These are phyloP conservation scores for Yamagishiella unicocca DNA, from an alignment of 139 green algal species.

Conservation along the genomic window DNA sequence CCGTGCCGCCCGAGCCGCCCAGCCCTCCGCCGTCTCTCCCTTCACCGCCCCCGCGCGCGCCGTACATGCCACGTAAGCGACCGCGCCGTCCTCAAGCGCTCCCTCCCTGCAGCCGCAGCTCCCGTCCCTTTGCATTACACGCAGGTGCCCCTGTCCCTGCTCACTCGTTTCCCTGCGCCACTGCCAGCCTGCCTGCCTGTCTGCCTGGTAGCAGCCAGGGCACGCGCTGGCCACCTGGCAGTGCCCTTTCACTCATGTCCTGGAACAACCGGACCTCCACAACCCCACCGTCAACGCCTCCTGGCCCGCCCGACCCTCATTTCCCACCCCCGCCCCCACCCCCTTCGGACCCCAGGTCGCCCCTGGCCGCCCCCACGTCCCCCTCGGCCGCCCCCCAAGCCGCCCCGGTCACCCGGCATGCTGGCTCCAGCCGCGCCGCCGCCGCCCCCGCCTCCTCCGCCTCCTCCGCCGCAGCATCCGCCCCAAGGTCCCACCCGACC, in stretches of 20 bases:
- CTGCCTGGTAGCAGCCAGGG: no score
- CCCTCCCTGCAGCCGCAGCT: no score
- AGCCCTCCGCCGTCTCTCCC: background rate
- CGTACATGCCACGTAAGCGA: conserved; percentile 34
- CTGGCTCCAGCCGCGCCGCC: background rate
- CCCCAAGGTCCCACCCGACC: background rate
- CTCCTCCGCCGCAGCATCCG: conserved; percentile 14
- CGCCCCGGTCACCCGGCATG: background rate
- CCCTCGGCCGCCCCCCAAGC: background rate
- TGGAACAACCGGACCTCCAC: no score
- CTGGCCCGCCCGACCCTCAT: no score
- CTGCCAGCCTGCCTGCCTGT: no score
- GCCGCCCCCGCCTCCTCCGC: conserved; percentile 10
- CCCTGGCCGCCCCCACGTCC: conserved; percentile 30
- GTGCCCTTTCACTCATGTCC: no score
- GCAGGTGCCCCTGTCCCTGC: no score
- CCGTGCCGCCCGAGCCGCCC: background rate
- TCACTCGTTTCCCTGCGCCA: no score
- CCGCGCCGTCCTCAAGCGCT: no score
- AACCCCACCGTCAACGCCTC: no score
- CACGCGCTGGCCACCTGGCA: no score
- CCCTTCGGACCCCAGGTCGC: background rate
- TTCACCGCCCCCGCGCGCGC: conserved; percentile 7
- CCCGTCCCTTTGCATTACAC: no score
- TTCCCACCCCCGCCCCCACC: background rate